Conservation (phyloP, 257 asterid genomes). For the Solanum okadae region DNA sequence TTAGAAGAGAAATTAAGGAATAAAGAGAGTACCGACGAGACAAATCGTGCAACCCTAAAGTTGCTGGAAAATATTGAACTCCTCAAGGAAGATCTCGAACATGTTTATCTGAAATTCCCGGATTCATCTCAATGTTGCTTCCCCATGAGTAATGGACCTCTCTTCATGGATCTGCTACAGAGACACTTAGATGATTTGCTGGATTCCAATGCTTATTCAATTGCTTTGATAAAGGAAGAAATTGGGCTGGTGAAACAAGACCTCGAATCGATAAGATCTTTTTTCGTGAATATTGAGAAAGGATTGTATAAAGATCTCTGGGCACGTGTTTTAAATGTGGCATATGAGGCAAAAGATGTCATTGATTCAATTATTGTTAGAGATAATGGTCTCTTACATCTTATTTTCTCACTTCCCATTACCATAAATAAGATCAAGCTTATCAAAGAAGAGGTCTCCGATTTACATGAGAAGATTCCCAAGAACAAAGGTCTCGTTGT, state of each 20-base stretch:
- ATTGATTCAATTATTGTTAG: not conserved
- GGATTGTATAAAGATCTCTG: not conserved
- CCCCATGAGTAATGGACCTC: not conserved
- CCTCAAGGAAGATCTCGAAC: too few species aligned
- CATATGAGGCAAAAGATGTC: not conserved
- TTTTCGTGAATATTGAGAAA: not conserved
- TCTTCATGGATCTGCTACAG: not conserved
- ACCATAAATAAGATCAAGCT: not conserved
- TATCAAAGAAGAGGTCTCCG: not conserved
- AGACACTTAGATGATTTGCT: not conserved
- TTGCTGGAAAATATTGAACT: too few species aligned
- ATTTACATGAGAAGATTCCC: not conserved
- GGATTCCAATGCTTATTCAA: not conserved
- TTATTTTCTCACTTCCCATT: not conserved
- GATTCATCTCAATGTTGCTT: too few species aligned
- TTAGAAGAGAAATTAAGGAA: too few species aligned
- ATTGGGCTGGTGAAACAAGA: not conserved
- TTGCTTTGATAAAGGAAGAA: not conserved
- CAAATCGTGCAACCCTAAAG: too few species aligned
- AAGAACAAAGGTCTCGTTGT: not conserved
- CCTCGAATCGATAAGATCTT: not conserved
- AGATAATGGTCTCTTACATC: not conserved
- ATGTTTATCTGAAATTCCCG: too few species aligned
- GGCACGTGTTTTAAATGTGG: not conserved
- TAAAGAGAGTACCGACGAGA: too few species aligned